Base-by-base conservation (phyloP, 2,329 filamentous ascomycete species). In the Zymoseptoria tritici region DNA sequence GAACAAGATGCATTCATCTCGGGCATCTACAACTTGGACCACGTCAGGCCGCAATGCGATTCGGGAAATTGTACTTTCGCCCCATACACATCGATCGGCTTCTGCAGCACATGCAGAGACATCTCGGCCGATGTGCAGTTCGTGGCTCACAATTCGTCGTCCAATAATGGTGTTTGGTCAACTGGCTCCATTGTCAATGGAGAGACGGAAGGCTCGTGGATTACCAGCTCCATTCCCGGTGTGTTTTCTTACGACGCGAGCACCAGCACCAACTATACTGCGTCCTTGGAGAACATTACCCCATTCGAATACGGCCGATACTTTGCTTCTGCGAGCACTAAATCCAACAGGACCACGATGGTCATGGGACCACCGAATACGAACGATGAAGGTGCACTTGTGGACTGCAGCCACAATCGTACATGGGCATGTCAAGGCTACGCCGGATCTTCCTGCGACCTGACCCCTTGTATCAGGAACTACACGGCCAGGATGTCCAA, bases 41-140 rank as follows among this genome's bases (percentile, higher is more conserved):
- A n/a, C 31, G 22, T 21, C 20, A n/a, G 26, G 4, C 22, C 46
- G n/a, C 22, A 22, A 19, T 60, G 56, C 50, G 26, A 9, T 16
- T 60, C 61, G 19, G 61, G 61, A 31, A 60, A 58, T 49, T 60
- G 58, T 49, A 63, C 61, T 5, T 57, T 59, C 31, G 31, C 36
- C 3, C 36, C 50, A 4, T 63, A 59, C 49, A 49, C 50, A 6
- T 58, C 61, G 11, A 50, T 60, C 42, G 61, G 58, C 6, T 63
- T 54, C 19, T 63, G 58, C 52, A 59, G 56, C 22, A 26, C 20
- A 9, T 63, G 58, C 46, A 9, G 50, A 6, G 61, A 63, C 21
- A 36, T 59, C n/a, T n/a, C n/a, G n/a, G n/a, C n/a, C n/a, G n/a
- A n/a, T n/a, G n/a, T n/a, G n/a, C n/a, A n/a, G n/a, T n/a, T n/a